phyloP scores from a whole-genome alignment of 768 basidiomycete genomes.

The Lepiota subincarnata region DNA sequence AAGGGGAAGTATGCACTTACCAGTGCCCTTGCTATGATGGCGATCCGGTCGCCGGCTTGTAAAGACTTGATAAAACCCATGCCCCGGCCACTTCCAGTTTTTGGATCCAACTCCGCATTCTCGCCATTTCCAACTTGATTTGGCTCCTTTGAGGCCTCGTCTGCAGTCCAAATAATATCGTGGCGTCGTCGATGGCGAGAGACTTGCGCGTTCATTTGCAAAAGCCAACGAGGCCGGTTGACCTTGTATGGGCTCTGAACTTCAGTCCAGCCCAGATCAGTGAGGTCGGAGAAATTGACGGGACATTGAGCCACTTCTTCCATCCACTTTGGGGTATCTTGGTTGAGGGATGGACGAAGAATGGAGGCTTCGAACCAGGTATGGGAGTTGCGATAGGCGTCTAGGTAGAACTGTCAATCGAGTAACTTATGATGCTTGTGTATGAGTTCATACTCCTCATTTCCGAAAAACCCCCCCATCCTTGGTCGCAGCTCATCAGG shows the following conservation, averaged over 20 bases:
- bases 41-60: constrained; percentile 16
- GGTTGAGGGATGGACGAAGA: constrained; percentile 15
- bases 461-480: constrained; percentile 25
- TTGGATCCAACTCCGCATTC: constrained; percentile 12
- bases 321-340: constrained; percentile 1
- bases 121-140: not conserved
- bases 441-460: constrained; percentile 15
- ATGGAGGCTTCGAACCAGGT: constrained; percentile 32
- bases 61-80: constrained; percentile 16
- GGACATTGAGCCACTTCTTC: not conserved
- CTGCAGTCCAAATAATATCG: constrained; percentile 21
- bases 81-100: constrained; percentile 13
- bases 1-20: constrained; percentile 14
- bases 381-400: constrained; percentile 24
- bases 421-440: not conserved
- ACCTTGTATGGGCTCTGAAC: constrained; percentile 13
- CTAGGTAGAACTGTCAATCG: constrained; percentile 13
- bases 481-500: constrained; percentile 26
- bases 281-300: not conserved
- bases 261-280: constrained; percentile 5
- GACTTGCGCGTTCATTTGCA: constrained; percentile 28
- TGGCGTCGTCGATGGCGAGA: constrained; percentile 15
- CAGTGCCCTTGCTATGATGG: constrained; percentile 25
- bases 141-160: not conserved
- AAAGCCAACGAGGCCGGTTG: constrained; percentile 17